phyloP scores from a whole-genome alignment of 257 asterid genomes.

The Solanum phureja region DNA sequence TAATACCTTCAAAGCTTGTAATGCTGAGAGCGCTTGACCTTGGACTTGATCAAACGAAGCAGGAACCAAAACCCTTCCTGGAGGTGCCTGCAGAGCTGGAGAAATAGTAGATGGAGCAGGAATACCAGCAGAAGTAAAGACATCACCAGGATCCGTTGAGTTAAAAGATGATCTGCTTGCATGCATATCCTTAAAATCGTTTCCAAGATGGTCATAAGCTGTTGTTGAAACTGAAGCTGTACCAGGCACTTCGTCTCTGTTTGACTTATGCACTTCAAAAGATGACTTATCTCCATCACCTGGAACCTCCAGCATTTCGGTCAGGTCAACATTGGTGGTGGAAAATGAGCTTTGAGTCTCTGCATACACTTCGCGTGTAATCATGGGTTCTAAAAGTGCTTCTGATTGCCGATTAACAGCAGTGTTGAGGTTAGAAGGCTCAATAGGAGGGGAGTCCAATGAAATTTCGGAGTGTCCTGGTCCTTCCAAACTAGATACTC shows the following conservation, averaged over 20 bases:
- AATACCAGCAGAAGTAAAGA: constrained; percentile 69
- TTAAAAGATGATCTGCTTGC: constrained; percentile 29
- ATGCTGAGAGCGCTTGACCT: constrained; percentile 75
- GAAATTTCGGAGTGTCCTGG: constrained; percentile 13
- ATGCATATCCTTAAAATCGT: constrained; percentile 21
- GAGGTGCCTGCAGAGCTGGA: constrained; percentile 59
- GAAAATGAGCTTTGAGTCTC: constrained; percentile 31
- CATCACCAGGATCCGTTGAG: constrained; percentile 36
- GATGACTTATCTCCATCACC: constrained; percentile 26
- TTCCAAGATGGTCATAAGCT: constrained; percentile 32
- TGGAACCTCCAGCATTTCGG: constrained; percentile 16
- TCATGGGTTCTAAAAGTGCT: constrained; percentile 29
- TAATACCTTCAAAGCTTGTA: constrained; percentile 64
- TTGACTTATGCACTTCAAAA: constrained; percentile 13
- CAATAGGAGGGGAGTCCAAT: constrained; percentile 30
- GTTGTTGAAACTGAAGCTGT: constrained; percentile 22
- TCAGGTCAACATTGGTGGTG: constrained; percentile 12
- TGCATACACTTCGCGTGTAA: constrained; percentile 16
- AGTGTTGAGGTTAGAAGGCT: constrained; percentile 13
- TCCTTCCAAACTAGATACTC: constrained; percentile 21
- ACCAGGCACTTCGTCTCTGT: constrained; percentile 22
- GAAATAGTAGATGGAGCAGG: constrained; percentile 93
- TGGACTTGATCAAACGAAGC: constrained; percentile 92
- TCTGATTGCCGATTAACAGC: constrained; percentile 20
- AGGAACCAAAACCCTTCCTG: constrained; percentile 93